phyloP scores from a whole-genome alignment of 257 asterid species.

The Capsicum rhomboideum region DNA sequence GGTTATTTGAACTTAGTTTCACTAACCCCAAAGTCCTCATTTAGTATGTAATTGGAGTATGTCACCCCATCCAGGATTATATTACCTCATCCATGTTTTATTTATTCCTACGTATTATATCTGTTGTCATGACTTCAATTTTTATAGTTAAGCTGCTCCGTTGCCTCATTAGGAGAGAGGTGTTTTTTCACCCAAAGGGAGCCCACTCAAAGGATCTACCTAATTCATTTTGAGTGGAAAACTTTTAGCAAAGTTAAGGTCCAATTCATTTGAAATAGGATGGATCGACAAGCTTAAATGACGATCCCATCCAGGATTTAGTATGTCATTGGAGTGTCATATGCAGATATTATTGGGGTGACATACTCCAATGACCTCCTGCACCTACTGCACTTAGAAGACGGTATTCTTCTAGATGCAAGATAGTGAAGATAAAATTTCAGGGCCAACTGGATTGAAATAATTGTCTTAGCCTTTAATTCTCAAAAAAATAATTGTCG shows the following conservation, averaged over 20 bases:
- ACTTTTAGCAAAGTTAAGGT: background rate
- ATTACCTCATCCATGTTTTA: background rate
- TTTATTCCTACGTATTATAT: background rate
- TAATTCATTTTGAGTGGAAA: background rate
- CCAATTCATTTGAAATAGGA: background rate
- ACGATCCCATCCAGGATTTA: no score
- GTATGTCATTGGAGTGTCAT: no score
- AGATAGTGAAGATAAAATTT: background rate
- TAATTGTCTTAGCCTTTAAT: background rate
- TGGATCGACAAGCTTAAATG: background rate
- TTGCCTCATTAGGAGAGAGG: background rate
- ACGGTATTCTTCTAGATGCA: background rate
- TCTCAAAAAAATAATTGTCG: background rate
- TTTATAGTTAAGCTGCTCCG: background rate
- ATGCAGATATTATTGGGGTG: no score
- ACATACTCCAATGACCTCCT: no score
- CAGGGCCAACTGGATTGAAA: background rate
- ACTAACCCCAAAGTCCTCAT: background rate
- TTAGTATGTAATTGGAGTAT: background rate
- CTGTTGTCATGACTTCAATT: background rate
- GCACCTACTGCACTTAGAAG: background rate
- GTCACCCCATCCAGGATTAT: background rate
- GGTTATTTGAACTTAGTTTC: background rate
- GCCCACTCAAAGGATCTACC: background rate
- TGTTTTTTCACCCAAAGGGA: background rate